Conservation (phyloP, 371 early-diverging fungal genomes). For the Catenaria anguillulae region DNA sequence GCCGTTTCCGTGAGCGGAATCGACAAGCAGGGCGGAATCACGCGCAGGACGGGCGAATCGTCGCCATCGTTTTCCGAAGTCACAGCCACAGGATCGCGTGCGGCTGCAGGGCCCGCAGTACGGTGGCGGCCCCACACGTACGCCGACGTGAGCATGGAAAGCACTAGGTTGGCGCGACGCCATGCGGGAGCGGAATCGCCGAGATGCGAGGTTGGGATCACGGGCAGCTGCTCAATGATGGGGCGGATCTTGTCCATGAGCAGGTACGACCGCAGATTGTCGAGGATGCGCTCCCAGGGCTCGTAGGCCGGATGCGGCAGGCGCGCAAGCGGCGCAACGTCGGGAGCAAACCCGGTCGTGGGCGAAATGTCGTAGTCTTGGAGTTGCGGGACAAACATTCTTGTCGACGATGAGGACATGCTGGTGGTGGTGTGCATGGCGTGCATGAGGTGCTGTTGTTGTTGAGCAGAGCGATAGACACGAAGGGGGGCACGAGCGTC, state of each 20-base stretch:
- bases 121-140: conserved; percentile 84
- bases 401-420: no score
- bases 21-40: conserved; percentile 62
- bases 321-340: conserved; percentile 51
- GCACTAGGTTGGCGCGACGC: conserved; percentile 68
- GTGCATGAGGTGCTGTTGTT: no score
- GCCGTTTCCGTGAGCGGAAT: conserved; percentile 71
- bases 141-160: conserved; percentile 75
- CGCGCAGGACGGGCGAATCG: conserved; percentile 17
- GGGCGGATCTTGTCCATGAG: conserved; percentile 61
- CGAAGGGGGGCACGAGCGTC: no score
- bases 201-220: conserved; percentile 23
- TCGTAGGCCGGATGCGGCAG: conserved; percentile 58
- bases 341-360: conserved; percentile 73
- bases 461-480: no score
- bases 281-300: conserved; percentile 78
- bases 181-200: conserved; percentile 21
- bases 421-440: no score
- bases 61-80: not conserved
- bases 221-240: conserved; percentile 27
- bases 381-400: conserved; percentile 16
- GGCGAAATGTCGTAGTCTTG: conserved; percentile 69
- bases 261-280: conserved; percentile 55
- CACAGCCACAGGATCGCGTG: not conserved
- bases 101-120: not conserved